Percentiles rank a stretch among this genome's conserved stretches.
Conservation (phyloP, 2,329 filamentous ascomycete species). For the Beauveria sp. region DNA sequence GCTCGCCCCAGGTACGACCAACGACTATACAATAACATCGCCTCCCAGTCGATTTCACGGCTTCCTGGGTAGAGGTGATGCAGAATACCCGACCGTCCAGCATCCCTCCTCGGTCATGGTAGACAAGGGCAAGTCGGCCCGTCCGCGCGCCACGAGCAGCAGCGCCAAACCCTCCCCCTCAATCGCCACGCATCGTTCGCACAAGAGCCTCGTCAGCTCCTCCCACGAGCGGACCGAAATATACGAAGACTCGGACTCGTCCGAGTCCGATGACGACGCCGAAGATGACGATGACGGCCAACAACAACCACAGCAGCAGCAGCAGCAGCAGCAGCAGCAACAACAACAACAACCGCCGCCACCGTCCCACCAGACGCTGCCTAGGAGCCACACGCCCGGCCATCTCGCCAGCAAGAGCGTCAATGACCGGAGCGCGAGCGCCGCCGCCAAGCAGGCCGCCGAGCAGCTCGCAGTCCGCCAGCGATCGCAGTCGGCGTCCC, state of each 20-base stretch:
- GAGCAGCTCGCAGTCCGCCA: constrained; percentile 47
- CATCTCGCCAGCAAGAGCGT: constrained; percentile 52
- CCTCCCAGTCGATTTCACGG: background rate
- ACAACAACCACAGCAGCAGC: constrained; percentile 22
- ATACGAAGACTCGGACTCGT: constrained; percentile 29
- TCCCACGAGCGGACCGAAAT: constrained; percentile 21
- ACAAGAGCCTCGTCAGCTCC: constrained; percentile 6
- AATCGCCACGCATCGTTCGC: background rate
- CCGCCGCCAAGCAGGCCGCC: constrained; percentile 24
- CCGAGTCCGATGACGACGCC: constrained; percentile 26
- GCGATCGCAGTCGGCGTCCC: constrained; percentile 43
- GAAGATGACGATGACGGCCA: constrained; percentile 25
- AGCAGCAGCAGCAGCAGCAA: constrained; percentile 21
- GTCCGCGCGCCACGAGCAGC: constrained; percentile 3
- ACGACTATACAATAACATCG: background rate
- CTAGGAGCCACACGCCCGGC: constrained; percentile 54
- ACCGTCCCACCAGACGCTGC: constrained; percentile 24
- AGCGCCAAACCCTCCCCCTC: background rate
- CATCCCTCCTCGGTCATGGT: background rate
- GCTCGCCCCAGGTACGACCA: background rate
- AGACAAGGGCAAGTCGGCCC: constrained; percentile 8
- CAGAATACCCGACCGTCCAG: background rate
- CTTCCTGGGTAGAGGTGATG: background rate
- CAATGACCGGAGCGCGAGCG: constrained; percentile 39
- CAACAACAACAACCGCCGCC: constrained; percentile 23